Evolutionary conservation across 2,329 filamentous ascomycete species (phyloP).

Genomic region (Aspergillus luchuensis): DNA sequence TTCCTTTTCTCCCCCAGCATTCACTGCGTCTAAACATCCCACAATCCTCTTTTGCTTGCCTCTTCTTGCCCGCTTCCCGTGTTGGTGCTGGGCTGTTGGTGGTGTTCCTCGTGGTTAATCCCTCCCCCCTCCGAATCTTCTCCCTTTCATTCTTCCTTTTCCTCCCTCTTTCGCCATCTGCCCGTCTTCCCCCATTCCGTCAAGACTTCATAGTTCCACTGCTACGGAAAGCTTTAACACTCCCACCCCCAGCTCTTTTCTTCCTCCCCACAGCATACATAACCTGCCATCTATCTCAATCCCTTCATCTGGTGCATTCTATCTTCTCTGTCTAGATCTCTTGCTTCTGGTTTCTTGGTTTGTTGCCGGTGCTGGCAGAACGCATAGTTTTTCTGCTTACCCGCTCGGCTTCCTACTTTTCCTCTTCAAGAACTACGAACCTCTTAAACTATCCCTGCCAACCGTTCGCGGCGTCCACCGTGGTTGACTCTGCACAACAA

Average conservation of each 20-base stretch:
- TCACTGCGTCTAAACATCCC: slow-evolving; percentile 9
- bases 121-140: slow-evolving; percentile 8
- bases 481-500: slow-evolving; percentile 13
- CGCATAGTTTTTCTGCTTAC: slow-evolving; percentile 23
- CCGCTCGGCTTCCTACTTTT: slow-evolving; percentile 25
- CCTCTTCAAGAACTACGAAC: slow-evolving; percentile 21
- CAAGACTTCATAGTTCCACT: slow-evolving; percentile 19
- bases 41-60: slow-evolving; percentile 1
- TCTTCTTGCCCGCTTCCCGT: background rate
- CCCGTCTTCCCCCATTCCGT: slow-evolving; percentile 9
- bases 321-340: background rate
- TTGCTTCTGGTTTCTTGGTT: background rate
- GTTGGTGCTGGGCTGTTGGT: background rate
- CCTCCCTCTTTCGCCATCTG: slow-evolving; percentile 16
- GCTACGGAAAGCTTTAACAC: slow-evolving; percentile 16
- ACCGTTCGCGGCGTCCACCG: slow-evolving; percentile 26
- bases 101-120: slow-evolving; percentile 8
- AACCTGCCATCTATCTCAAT: slow-evolving; percentile 10
- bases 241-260: slow-evolving; percentile 16
- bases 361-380: slow-evolving; percentile 13
- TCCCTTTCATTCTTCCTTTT: slow-evolving; percentile 13
- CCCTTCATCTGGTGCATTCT: background rate
- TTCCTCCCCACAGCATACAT: background rate
- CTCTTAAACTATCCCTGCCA: slow-evolving; percentile 35
- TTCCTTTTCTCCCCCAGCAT: background rate